A percentile compares a stretch with the other conserved stretches of the same genome.
Evolutionary conservation across 208 protist species (phyloP).

Genomic region (Novymonas esmeraldas): DNA sequence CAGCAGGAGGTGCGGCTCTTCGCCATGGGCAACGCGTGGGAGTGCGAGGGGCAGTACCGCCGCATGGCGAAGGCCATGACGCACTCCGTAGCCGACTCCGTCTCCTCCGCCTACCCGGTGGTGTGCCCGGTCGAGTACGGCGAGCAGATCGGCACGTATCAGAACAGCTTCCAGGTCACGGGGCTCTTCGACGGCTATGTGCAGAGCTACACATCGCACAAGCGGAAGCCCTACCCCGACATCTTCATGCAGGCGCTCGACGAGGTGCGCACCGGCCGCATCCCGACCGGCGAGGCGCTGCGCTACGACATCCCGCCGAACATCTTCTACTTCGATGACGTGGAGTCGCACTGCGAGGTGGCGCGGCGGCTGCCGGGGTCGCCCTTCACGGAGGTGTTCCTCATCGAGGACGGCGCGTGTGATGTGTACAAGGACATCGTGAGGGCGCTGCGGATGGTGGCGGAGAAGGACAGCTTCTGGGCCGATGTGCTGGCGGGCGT

Average conservation of each 20-base stretch:
- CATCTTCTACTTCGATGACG: constrained; percentile 83
- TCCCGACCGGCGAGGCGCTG: constrained; percentile 59
- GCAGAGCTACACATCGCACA: constrained; percentile 74
- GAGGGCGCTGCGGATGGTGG: constrained; percentile 53
- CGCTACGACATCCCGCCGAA: constrained; percentile 70
- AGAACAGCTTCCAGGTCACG: constrained; percentile 60
- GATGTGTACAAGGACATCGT: constrained; percentile 77
- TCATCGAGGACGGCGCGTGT: constrained; percentile 65
- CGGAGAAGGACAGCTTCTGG: constrained; percentile 72
- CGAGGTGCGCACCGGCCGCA: constrained; percentile 46
- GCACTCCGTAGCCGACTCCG: constrained; percentile 36
- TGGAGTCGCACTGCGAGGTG: constrained; percentile 64
- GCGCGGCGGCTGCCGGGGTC: constrained; percentile 54
- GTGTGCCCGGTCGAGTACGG: constrained; percentile 70
- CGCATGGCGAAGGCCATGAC: constrained; percentile 55
- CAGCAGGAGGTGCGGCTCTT: constrained; percentile 81
- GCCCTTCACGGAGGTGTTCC: constrained; percentile 70
- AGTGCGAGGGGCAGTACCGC: constrained; percentile 78
- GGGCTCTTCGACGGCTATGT: constrained; percentile 78
- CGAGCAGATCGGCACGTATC: constrained; percentile 14
- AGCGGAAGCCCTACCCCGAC: constrained; percentile 82
- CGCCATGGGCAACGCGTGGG: constrained; percentile 79
- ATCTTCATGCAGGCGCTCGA: constrained; percentile 73
- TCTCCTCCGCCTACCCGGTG: constrained; percentile 51
- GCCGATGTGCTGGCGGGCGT: constrained; percentile 50